Evolutionary conservation across 2,329 filamentous ascomycete genomes (phyloP).

Genomic region (Fusarium globosum): DNA sequence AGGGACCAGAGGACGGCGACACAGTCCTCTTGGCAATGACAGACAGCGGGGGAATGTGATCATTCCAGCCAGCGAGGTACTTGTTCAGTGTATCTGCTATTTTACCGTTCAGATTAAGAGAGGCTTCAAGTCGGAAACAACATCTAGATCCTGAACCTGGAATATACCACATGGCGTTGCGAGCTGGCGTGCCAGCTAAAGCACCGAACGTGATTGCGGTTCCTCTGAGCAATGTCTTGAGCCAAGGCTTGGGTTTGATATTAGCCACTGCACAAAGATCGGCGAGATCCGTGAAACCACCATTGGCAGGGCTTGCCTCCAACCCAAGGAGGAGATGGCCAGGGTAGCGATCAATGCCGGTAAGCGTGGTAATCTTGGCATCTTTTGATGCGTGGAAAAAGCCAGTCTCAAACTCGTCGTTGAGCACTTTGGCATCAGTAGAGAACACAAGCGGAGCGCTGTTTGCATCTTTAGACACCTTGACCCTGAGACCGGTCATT

Average conservation of each 20-base stretch:
- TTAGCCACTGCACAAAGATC: not conserved
- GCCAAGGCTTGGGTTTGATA: accelerated
- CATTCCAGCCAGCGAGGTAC: not conserved
- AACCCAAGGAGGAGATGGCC: not conserved
- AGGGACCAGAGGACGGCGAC: accelerated
- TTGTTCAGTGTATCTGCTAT: accelerated
- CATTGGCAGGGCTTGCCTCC: accelerated
- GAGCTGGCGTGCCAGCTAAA: not conserved
- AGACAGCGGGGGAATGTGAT: accelerated
- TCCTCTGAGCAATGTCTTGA: accelerated
- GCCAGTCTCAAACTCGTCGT: accelerated
- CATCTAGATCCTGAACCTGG: accelerated
- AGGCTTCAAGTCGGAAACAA: accelerated
- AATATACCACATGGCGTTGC: not conserved
- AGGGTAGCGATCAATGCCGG: not conserved
- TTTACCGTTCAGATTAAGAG: accelerated
- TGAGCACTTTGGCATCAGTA: not conserved
- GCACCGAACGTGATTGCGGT: accelerated
- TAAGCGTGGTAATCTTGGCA: accelerated
- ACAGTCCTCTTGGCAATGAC: not conserved
- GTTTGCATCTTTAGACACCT: accelerated
- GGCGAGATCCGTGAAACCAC: accelerated
- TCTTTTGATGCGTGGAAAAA: accelerated
- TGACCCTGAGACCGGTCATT: accelerated
- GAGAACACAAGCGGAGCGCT: not conserved